Evolutionary conservation across 1,284 basidiomycete species (phyloP).

Genomic region (Phlebopus sp.): DNA sequence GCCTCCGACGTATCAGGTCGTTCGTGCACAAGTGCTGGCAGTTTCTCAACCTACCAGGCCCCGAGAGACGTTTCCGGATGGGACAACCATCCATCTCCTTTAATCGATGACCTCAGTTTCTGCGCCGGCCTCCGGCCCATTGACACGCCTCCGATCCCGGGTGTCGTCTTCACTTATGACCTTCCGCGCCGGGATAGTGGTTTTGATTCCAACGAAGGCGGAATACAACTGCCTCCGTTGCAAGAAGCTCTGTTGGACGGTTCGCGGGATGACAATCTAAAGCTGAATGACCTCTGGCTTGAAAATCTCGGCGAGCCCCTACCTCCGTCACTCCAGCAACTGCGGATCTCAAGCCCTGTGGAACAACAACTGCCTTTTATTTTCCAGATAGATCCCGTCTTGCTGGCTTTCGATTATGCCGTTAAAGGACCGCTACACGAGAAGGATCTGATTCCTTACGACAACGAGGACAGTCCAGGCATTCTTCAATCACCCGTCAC

Average conservation of each 20-base stretch:
- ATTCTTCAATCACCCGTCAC: neutral
- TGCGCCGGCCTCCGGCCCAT: neutral
- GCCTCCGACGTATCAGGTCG: neutral
- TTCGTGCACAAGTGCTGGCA: neutral
- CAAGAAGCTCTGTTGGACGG: slow-evolving; percentile 17
- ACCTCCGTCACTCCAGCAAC: slow-evolving; percentile 17
- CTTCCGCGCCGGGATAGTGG: neutral
- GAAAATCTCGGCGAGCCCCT: slow-evolving; percentile 12
- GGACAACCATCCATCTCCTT: neutral
- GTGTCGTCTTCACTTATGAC: neutral
- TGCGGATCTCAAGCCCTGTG: slow-evolving; percentile 19
- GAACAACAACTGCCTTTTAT: neutral
- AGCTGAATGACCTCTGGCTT: slow-evolving; percentile 6
- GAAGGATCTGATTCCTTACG: neutral
- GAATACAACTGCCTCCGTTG: slow-evolving; percentile 18
- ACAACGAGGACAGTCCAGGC: too few relatives aligned
- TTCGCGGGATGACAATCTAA: slow-evolving; percentile 11
- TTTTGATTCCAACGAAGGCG: neutral
- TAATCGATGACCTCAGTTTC: neutral
- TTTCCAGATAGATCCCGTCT: slow-evolving; percentile 26
- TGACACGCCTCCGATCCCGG: neutral
- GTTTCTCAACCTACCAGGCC: neutral
- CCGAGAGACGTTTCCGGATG: neutral
- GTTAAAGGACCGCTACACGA: slow-evolving; percentile 2
- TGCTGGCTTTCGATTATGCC: slow-evolving; percentile 19